A percentile compares a stretch with the other conserved stretches of the same genome.
phyloP scores from a whole-genome alignment of 768 basidiomycete genomes.

The Mycena leptocephala region DNA sequence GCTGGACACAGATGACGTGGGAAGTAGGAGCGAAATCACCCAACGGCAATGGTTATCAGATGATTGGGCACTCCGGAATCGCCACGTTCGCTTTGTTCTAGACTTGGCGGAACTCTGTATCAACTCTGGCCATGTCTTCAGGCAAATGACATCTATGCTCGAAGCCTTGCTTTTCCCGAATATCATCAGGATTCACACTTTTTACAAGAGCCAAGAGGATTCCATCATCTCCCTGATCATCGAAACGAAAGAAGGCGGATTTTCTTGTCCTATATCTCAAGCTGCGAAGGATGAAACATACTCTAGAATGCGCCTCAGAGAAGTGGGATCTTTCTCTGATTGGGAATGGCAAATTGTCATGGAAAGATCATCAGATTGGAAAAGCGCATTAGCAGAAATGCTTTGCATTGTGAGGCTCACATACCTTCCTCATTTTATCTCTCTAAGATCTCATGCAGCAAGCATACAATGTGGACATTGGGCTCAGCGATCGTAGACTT shows the following conservation, averaged over 20 bases:
- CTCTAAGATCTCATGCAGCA: slow-evolving; percentile 5
- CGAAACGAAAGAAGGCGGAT: slow-evolving; percentile 3
- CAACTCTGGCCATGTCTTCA: slow-evolving; percentile 5
- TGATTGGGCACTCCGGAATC: not conserved
- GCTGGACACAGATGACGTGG: slow-evolving; percentile 1
- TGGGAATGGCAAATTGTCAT: not conserved
- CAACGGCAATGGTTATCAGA: not conserved
- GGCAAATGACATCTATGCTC: slow-evolving; percentile 1
- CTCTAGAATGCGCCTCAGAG: slow-evolving; percentile 1
- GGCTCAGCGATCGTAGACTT: slow-evolving; percentile 8
- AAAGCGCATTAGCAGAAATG: slow-evolving; percentile 12
- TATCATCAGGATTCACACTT: slow-evolving; percentile 13
- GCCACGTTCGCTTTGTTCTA: not conserved
- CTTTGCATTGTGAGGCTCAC: slow-evolving; percentile 9
- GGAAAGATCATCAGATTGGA: not conserved
- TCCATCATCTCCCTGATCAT: slow-evolving; percentile 11
- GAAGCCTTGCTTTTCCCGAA: not conserved
- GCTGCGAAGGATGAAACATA: slow-evolving; percentile 3
- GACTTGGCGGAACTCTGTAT: slow-evolving; percentile 14
- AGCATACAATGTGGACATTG: not conserved
- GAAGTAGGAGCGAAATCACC: not conserved
- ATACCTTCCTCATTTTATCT: slow-evolving; percentile 7
- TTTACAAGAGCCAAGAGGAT: slow-evolving; percentile 6
- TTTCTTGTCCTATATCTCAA: slow-evolving; percentile 8
- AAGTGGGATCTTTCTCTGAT: slow-evolving; percentile 12